Evolutionary conservation across 345 rosid species (phyloP), one percentile per base, ranked within the genome.

Genomic region (Salix purpurea): DNA sequence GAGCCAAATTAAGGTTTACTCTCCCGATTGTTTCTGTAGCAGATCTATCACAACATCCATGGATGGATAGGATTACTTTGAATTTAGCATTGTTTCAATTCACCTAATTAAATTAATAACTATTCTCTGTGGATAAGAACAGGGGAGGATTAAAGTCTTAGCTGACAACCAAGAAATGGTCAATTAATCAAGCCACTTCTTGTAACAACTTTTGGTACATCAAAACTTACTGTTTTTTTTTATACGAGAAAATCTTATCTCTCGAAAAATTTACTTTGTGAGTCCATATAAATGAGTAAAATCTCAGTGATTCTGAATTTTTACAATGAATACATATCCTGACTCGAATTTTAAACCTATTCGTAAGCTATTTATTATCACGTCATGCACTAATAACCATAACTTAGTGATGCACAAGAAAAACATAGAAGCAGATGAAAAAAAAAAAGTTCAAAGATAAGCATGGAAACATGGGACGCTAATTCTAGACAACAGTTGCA

Each of bases 351-450:
- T 32, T n/a, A n/a, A n/a, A n/a, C n/a, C n/a, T n/a, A n/a, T n/a
- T 32, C 5, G 0, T 0, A 32, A 32, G 0, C 0, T 0, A 0
- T 32, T 4, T 32, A 32, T 4, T 5, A 30, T 30, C 4, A 30
- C 2, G 2, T 30, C 2, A 30, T 30, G 30, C 30, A 2, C 32
- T 30, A 30, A 30, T 0, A 30, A 30, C 32, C 32, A 30, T 30
- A 30, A 2, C 32, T 30, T 30, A 30, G 34, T 4, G 32, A 30
- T n/a, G 15, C 13, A 39, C 71, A 68, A 7, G 21, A 23, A 13
- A 68, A n/a, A 12, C 44, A 36, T 19, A 23, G 7, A 67, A 30
- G 5, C 2, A 64, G 18, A 2, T 21, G 14, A 8, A 37, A 12
- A 40, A 8, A 37, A 12, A 40, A 4, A 50, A 54, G 1, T 34